Conservation (phyloP, 352 stramenopile species). For the Aphanomyces stellatus region DNA sequence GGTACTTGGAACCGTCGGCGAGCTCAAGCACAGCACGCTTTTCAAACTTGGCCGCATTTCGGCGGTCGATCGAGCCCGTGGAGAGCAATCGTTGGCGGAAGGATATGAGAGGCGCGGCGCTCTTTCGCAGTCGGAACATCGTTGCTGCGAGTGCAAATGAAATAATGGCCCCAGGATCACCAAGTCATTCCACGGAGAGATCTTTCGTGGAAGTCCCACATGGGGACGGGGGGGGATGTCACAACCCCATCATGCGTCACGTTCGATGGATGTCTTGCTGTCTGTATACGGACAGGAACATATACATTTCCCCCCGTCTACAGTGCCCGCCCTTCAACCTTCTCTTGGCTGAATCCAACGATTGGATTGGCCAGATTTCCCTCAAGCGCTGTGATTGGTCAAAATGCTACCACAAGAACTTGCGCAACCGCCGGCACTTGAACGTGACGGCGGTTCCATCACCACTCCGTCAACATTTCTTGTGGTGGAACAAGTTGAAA, state of each 20-base stretch:
- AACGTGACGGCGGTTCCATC: no score
- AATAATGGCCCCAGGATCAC: background rate
- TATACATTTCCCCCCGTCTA: background rate
- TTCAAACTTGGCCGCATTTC: constrained; percentile 68
- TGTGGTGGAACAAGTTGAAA: background rate
- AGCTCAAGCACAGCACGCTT: constrained; percentile 80
- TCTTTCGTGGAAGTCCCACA: background rate
- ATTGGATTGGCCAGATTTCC: background rate
- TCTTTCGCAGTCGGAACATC: constrained; percentile 16
- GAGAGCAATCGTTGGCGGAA: constrained; percentile 18
- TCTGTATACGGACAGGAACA: no score
- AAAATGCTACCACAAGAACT: background rate
- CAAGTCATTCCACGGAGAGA: background rate
- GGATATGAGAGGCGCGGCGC: background rate
- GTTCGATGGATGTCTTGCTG: no score
- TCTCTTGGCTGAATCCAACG: no score
- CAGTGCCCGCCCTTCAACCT: no score
- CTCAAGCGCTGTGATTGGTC: background rate
- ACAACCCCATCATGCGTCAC: no score
- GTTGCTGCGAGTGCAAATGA: background rate
- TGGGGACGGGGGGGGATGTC: background rate
- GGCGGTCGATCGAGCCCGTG: constrained; percentile 40
- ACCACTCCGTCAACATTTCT: no score
- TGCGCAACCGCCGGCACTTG: no score
- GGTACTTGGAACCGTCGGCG: constrained; percentile 65